Conservation (phyloP, 176 grass and related monocot species). For the Carex cristatella region DNA sequence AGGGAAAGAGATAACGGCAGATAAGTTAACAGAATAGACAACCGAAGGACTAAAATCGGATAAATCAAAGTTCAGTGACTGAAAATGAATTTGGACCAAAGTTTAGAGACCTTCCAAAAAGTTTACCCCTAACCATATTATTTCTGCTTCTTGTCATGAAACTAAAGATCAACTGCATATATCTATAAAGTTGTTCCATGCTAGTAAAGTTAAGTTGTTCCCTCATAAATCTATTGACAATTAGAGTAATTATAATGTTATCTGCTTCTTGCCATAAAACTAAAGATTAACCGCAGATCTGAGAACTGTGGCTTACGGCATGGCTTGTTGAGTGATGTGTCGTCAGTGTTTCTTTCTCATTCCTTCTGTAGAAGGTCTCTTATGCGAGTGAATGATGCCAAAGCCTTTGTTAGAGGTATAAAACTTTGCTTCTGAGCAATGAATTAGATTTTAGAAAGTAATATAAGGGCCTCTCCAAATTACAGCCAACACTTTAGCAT, state of each 20-base stretch:
- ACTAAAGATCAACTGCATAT: no score
- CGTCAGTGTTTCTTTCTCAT: conserved; percentile 64
- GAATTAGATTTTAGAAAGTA: not conserved
- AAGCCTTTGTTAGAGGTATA: conserved; percentile 67
- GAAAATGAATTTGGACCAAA: no score
- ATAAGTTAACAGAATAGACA: no score
- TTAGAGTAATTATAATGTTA: not conserved
- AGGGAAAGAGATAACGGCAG: no score
- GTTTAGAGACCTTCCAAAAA: no score
- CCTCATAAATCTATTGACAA: not conserved
- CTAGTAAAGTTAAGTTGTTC: not conserved
- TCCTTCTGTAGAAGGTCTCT: conserved; percentile 71
- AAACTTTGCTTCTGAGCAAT: not conserved
- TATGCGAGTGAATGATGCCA: conserved; percentile 47
- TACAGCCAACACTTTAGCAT: not conserved
- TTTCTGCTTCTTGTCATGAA: no score
- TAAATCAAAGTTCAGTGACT: no score
- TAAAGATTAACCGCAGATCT: conserved; percentile 49
- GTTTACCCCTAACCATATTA: no score
- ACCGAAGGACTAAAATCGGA: no score
- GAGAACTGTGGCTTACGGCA: conserved; percentile 52
- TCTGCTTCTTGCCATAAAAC: not conserved
- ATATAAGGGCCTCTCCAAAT: not conserved
- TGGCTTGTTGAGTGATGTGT: conserved; percentile 51
- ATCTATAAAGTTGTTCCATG: not conserved